Percentiles rank a stretch among this genome's conserved stretches.
phyloP scores from a whole-genome alignment of 1,284 basidiomycete genomes.

The Pseudomicrostroma phylloplanum region DNA sequence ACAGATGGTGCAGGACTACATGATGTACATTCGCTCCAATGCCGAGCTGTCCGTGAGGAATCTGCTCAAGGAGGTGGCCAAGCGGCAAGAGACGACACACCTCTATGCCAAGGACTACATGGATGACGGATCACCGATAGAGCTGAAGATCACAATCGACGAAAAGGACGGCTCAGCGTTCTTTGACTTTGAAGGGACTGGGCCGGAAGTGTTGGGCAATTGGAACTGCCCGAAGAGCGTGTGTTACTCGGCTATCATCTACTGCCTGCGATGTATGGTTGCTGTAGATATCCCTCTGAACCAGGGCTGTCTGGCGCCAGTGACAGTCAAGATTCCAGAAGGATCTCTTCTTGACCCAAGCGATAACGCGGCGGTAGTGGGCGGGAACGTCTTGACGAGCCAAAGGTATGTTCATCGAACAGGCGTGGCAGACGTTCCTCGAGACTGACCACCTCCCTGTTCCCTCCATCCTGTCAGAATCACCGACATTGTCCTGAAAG shows the following conservation, averaged over 20 bases:
- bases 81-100: slow-evolving; percentile 59
- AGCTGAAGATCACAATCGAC: slow-evolving; percentile 73
- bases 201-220: slow-evolving; percentile 80
- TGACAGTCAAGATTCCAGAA: slow-evolving; percentile 67
- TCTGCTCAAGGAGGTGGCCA: slow-evolving; percentile 70
- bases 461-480: slow-evolving; percentile 55
- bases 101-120: slow-evolving; percentile 63
- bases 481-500: slow-evolving; percentile 87
- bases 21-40: slow-evolving; percentile 66
- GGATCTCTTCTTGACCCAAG: slow-evolving; percentile 76
- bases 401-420: slow-evolving; percentile 54
- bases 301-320: slow-evolving; percentile 72
- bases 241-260: slow-evolving; percentile 86
- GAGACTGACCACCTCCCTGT: no score
- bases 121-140: slow-evolving; percentile 59
- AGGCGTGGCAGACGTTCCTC: no score
- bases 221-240: slow-evolving; percentile 70
- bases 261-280: slow-evolving; percentile 85
- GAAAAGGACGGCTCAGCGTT: slow-evolving; percentile 69
- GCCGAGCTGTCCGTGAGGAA: slow-evolving; percentile 82
- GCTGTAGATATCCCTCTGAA: slow-evolving; percentile 88
- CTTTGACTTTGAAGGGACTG: slow-evolving; percentile 78
- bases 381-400: slow-evolving; percentile 72
- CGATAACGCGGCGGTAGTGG: slow-evolving; percentile 69
- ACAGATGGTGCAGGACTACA: slow-evolving; percentile 65